phyloP scores from a whole-genome alignment of 2,329 filamentous ascomycete species.

The Lecanicillium sp. region DNA sequence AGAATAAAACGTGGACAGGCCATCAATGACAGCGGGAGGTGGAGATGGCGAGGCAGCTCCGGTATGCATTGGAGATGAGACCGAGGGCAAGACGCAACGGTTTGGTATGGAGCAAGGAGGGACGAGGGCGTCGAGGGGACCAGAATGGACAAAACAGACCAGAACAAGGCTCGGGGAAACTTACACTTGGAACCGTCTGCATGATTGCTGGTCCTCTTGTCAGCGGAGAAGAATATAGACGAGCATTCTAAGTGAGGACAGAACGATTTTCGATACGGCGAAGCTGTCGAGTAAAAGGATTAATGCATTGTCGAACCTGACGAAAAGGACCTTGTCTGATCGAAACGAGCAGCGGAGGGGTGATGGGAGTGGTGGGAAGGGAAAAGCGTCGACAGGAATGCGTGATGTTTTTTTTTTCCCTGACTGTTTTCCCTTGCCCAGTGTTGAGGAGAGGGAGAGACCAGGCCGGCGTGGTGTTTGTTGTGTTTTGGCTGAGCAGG shows the following conservation, averaged over 20 bases:
- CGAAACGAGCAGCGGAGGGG: not conserved
- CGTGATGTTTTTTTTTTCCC: not conserved
- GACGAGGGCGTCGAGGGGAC: too few relatives aligned
- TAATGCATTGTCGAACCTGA: constrained; percentile 8
- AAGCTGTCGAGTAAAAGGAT: constrained; percentile 5
- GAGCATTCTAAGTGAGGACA: constrained; percentile 34
- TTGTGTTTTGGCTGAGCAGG: constrained; percentile 6
- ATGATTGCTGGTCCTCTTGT: constrained; percentile 39
- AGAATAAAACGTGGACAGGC: too few relatives aligned
- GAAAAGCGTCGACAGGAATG: constrained; percentile 4
- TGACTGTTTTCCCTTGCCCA: not conserved
- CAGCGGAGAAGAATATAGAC: constrained; percentile 28
- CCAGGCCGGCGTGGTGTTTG: not conserved
- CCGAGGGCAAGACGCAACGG: too few relatives aligned
- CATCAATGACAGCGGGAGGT: too few relatives aligned
- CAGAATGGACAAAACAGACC: not conserved
- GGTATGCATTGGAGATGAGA: too few relatives aligned
- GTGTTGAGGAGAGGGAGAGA: not conserved
- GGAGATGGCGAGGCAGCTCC: too few relatives aligned
- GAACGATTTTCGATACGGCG: not conserved
- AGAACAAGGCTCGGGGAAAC: constrained; percentile 20
- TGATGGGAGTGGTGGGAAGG: not conserved
- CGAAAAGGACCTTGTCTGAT: not conserved
- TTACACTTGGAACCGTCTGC: constrained; percentile 49
- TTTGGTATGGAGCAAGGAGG: too few relatives aligned